These are phyloP conservation scores for Blepharisma japonicum DNA, from an alignment of 73 alveolate genomes.

Conservation along the genomic window DNA sequence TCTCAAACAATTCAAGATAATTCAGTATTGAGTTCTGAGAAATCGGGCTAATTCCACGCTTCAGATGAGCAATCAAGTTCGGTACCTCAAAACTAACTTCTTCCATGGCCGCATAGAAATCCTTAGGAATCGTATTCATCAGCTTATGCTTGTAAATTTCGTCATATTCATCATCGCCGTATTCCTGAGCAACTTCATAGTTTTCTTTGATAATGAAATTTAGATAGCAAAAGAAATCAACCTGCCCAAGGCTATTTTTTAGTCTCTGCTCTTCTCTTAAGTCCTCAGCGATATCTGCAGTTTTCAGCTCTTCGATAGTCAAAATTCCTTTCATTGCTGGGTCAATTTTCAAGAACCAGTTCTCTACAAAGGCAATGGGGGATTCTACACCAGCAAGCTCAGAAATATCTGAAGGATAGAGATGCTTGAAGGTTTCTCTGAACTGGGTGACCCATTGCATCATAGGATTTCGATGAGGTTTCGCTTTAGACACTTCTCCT, in stretches of 20 bases:
- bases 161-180: background rate
- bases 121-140: background rate
- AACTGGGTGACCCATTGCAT: conserved; percentile 11
- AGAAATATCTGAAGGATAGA: background rate
- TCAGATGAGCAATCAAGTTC: background rate
- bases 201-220: background rate
- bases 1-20: background rate
- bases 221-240: conserved; percentile 12
- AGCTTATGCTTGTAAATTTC: background rate
- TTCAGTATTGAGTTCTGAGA: background rate
- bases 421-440: background rate
- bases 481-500: background rate
- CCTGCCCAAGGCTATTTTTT: background rate
- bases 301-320: background rate
- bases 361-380: background rate
- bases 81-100: background rate
- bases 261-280: too few species aligned
- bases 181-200: too few species aligned
- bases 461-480: background rate
- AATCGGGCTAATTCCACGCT: background rate
- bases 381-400: background rate
- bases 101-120: background rate
- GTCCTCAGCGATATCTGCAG: background rate
- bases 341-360: background rate
- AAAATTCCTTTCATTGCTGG: conserved; percentile 15